Evolutionary conservation across 192 early-diverging fungal genomes (phyloP), one percentile per base, ranked within the genome.

Genomic region (Podila horticola): DNA sequence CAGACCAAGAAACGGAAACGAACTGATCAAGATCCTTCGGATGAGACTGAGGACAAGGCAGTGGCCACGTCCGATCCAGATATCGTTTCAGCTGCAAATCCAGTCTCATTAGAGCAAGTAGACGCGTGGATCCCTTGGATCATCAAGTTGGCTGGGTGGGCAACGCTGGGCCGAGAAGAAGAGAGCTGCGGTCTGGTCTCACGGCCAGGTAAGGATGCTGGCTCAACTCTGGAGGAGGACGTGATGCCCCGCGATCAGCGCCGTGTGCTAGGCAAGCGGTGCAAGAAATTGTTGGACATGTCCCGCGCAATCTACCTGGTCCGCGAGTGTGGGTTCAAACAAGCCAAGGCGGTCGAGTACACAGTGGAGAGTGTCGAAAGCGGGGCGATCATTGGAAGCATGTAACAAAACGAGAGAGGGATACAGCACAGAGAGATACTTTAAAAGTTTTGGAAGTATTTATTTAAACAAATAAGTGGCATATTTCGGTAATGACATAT

Each of bases 281-380:
- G 77, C 67, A 81, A 81, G 51, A 81, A 81, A 29, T 12, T 81
- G 7, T 29, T 81, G 24, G 77, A 81, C 34, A 81, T 81, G 70
- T 71, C 77, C 4, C 41, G 77, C 58, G 69, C 70, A 17, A 59
- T 81, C 30, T 81, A 81, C 59, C 28, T 81, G 13, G 63, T 72
- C 22, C 70, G 67, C 41, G 77, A 81, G 28, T 81, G 77, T 57
- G 77, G 77, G 20, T 81, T 81, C 62, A 64, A 61, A 22, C 17
- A 69, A n/a, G 71, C 71, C 61, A 68, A 69, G n/a, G 34, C 77
- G 26, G 67, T 81, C 34, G 77, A 79, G 61, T 79, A 79, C 36
- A 79, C 75, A 4, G 50, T 26, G 7, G 75, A 79, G 50, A 79
- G 75, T 58, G 75, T 79, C 5, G 75, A 79, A 38, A 79, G 75